These are phyloP conservation scores for Pythium plurisporium DNA, from an alignment of 352 stramenopile species.

Conservation along the genomic window DNA sequence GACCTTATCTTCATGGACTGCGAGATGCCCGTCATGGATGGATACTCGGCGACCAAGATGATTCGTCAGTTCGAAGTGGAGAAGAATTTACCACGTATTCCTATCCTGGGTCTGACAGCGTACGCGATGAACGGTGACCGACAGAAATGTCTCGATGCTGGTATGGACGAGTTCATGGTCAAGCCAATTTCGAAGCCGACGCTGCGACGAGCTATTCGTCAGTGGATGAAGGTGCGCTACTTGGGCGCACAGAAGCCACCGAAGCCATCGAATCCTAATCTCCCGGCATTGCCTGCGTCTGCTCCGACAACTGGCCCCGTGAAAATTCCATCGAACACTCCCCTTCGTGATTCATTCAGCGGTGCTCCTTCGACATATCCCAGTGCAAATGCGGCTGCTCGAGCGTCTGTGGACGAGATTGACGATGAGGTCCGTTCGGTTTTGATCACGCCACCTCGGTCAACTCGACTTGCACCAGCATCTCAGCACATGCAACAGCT, in stretches of 20 bases:
- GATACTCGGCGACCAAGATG: conserved; percentile 64
- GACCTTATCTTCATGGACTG: conserved; percentile 85
- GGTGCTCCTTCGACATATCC: conserved; percentile 27
- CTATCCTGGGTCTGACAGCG: conserved; percentile 79
- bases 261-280: conserved; percentile 29
- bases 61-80: conserved; percentile 72
- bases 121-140: conserved; percentile 84
- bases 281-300: too few species aligned
- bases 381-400: conserved; percentile 33
- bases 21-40: conserved; percentile 87
- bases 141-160: conserved; percentile 76
- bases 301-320: too few species aligned
- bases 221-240: conserved; percentile 80
- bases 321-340: conserved; percentile 33
- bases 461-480: conserved; percentile 62
- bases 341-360: too few species aligned
- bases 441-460: too few species aligned
- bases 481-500: conserved; percentile 74
- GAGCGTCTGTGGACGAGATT: too few species aligned
- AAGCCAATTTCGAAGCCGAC: conserved; percentile 76
- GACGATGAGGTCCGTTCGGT: too few species aligned
- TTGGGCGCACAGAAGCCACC: too few species aligned
- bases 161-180: conserved; percentile 87
- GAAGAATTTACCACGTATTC: conserved; percentile 62
- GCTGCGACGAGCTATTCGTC: conserved; percentile 59